Base-by-base conservation (phyloP, 768 basidiomycete species). In the Suillus sp. region DNA sequence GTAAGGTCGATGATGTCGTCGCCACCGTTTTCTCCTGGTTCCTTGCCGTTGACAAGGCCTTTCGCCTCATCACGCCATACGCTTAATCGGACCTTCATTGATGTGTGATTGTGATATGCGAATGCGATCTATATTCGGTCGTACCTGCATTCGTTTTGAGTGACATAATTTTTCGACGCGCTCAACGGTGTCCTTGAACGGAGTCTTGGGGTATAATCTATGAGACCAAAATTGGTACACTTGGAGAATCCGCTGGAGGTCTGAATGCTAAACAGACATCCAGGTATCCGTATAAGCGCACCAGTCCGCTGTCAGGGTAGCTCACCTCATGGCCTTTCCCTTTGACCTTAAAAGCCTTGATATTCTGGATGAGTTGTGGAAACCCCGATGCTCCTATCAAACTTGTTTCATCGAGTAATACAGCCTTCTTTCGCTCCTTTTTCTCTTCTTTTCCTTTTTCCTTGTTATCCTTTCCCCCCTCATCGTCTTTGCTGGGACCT, bases 201-300 rank as follows among this genome's bases (percentile, higher is more conserved):
- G 88, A 4, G 86, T 89, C 70, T 91, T 93, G 5, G 97, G 97
- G 72, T 91, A 96, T 81, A 99, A 81, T 69, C 84, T 85, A 78
- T 99, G 97, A 4, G 94, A 84, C 97, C 97, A 99, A 69, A 95
- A 91, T 70, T 95, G 94, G 72, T 99, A 99, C 40, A 91, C 78
- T 65, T 88, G 86, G 61, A 99, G 79, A 16, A 98, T 77, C 43
- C 91, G 81, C 66, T 86, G 86, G 43, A 99, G 83, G 75, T 99
- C 96, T 58, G 84, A 75, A n/a, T 81, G 81, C 96, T 98, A 59
- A 27, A 27, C 13, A 5, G 50, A 61, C 1, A 14, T 50, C 40
- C 35, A 27, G 56, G 6, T 5, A 57, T 57, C 56, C 20, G 37
- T 18, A 57, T 57, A 25, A 57, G 56, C 11, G 27, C 18, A 2